phyloP scores from a whole-genome alignment of 345 rosid genomes.

The Eucalyptus shirleyi region DNA sequence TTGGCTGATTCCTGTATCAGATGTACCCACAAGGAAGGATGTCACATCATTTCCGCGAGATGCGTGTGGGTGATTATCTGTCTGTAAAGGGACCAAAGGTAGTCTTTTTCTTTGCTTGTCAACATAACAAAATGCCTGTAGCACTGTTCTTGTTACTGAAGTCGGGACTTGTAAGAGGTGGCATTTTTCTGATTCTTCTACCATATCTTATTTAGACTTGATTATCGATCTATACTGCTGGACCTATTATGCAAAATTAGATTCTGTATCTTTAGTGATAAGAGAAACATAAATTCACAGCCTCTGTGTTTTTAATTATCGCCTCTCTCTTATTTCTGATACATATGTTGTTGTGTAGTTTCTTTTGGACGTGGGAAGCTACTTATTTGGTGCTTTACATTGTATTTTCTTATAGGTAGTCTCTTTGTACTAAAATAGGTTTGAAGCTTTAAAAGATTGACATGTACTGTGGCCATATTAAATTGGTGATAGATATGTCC shows the following conservation, averaged over 20 bases:
- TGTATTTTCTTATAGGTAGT: not conserved
- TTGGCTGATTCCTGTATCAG: slow-evolving; percentile 11
- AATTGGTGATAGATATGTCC: not conserved
- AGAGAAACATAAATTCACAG: not conserved
- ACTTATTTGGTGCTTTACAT: not conserved
- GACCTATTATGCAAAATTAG: not conserved
- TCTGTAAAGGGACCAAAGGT: slow-evolving; percentile 99
- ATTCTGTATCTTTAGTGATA: not conserved
- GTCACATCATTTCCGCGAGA: slow-evolving; percentile 98
- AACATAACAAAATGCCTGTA: not conserved
- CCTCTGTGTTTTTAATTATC: not conserved
- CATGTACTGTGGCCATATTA: not conserved
- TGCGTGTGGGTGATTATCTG: slow-evolving; percentile 75
- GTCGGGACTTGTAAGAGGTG: not conserved
- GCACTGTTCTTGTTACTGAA: not conserved
- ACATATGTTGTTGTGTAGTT: not conserved
- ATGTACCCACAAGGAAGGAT: slow-evolving; percentile 99
- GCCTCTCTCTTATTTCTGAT: not conserved
- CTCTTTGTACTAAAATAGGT: not conserved
- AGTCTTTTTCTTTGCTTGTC: not conserved
- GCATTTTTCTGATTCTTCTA: not conserved
- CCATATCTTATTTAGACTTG: not conserved
- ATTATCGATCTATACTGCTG: not conserved
- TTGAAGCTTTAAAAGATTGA: not conserved
- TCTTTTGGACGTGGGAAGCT: not conserved